Evolutionary conservation across 1,284 basidiomycete species (phyloP).

Genomic region (Hymenochaete sp.): DNA sequence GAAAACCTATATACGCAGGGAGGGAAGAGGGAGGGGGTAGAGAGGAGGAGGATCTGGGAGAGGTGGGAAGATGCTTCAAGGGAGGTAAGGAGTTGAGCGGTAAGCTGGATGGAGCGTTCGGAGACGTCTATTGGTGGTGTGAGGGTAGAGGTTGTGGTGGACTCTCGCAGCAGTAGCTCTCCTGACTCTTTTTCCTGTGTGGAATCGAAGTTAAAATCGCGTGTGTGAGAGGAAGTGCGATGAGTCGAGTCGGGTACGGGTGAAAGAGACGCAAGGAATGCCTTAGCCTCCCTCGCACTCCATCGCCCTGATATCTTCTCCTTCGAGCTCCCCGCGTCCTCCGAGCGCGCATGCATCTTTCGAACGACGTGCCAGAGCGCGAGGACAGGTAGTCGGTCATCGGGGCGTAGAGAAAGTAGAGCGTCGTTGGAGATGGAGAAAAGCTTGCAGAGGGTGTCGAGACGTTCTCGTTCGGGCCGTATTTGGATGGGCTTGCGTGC

Average conservation of each 20-base stretch:
- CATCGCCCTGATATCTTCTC: conserved; percentile 58
- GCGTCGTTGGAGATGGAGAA: conserved; percentile 46
- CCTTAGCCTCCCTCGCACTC: conserved; percentile 56
- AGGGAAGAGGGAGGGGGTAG: conserved; percentile 37
- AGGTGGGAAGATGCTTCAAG: conserved; percentile 52
- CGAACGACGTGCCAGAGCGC: conserved; percentile 53
- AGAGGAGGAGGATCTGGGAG: conserved; percentile 49
- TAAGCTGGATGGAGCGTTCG: conserved; percentile 64
- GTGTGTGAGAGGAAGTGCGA: no score
- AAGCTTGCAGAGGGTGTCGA: conserved; percentile 48
- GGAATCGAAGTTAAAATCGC: no score
- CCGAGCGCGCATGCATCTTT: conserved; percentile 40
- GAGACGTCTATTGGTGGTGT: conserved; percentile 20
- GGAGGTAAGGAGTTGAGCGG: conserved; percentile 56
- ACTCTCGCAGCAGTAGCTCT: no score
- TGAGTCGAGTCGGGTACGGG: no score
- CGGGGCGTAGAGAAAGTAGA: conserved; percentile 38
- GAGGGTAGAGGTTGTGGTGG: conserved; percentile 18
- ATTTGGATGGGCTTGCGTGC: conserved; percentile 39
- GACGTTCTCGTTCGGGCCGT: conserved; percentile 41
- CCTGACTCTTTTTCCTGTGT: no score
- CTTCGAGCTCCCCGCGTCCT: conserved; percentile 37
- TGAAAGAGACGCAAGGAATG: conserved; percentile 49
- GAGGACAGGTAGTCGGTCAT: conserved; percentile 41
- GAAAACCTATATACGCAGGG: conserved; percentile 44